A percentile compares a stretch with the other conserved stretches of the same genome.
phyloP scores from a whole-genome alignment of 345 rosid species.

The Camelina sativa region DNA sequence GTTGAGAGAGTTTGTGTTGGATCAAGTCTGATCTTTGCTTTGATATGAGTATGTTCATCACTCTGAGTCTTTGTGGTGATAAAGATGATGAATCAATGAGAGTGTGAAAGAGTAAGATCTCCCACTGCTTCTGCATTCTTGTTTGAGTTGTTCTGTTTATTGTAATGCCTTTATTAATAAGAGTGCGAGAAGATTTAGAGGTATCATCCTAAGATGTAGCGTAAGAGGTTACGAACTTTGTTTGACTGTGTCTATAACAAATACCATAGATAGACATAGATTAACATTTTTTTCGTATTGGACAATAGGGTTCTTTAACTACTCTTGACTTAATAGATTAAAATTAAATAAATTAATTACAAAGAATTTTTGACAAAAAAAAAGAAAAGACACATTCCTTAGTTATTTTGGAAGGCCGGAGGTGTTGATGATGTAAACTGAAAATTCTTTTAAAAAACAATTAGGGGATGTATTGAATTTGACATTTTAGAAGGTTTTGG shows the following conservation, averaged over 20 bases:
- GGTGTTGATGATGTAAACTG: background rate
- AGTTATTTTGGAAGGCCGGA: background rate
- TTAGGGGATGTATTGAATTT: no score
- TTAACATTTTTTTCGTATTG: background rate
- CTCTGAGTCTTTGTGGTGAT: slow-evolving; percentile 27
- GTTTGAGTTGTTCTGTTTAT: background rate
- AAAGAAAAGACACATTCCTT: no score
- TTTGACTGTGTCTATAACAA: slow-evolving; percentile 36
- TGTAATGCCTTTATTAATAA: background rate
- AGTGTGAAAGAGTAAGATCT: slow-evolving; percentile 21
- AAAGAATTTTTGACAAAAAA: no score
- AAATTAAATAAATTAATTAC: no score
- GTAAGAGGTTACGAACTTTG: slow-evolving; percentile 35
- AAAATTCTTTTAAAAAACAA: no score
- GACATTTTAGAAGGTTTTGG: no score
- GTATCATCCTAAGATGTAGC: slow-evolving; percentile 40
- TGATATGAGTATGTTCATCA: slow-evolving; percentile 43
- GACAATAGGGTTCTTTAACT: background rate
- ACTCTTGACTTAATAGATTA: background rate
- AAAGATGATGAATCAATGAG: slow-evolving; percentile 30
- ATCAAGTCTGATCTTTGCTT: slow-evolving; percentile 34
- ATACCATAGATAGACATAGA: no score
- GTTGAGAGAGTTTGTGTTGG: slow-evolving; percentile 47
- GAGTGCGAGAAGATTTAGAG: slow-evolving; percentile 25
- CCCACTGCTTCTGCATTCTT: slow-evolving; percentile 28